Evolutionary conservation across 73 alveolate species (phyloP).

Genomic region (Uronychia binucleata): DNA sequence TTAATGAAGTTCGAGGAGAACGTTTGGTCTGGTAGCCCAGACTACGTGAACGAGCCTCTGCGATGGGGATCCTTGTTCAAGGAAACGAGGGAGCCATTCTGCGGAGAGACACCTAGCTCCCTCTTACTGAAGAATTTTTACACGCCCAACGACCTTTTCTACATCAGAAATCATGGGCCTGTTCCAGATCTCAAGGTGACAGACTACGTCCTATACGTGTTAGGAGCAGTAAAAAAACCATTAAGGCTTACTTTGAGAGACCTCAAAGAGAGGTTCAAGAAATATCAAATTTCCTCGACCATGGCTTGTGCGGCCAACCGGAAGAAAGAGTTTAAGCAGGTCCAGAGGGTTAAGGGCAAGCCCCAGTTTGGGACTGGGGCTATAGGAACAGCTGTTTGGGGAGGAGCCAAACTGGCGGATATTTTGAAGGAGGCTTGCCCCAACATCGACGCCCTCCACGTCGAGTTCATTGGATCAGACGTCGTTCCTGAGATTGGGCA

Average conservation of each 20-base stretch:
- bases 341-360: slow-evolving; percentile 58
- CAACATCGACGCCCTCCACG: slow-evolving; percentile 36
- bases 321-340: slow-evolving; percentile 54
- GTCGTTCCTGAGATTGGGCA: slow-evolving; percentile 30
- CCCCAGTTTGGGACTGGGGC: slow-evolving; percentile 70
- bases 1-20: neutral
- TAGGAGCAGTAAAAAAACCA: slow-evolving; percentile 28
- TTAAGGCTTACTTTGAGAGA: slow-evolving; percentile 22
- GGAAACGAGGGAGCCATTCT: slow-evolving; percentile 30
- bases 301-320: slow-evolving; percentile 82
- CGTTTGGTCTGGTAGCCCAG: neutral
- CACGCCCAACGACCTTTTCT: slow-evolving; percentile 59
- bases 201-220: slow-evolving; percentile 11
- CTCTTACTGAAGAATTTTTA: slow-evolving; percentile 23
- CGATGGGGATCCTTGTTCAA: neutral
- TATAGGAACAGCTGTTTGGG: slow-evolving; percentile 60
- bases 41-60: neutral
- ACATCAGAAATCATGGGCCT: slow-evolving; percentile 55
- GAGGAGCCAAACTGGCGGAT: slow-evolving; percentile 51
- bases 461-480: slow-evolving; percentile 45
- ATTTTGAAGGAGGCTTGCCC: slow-evolving; percentile 38
- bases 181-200: slow-evolving; percentile 45
- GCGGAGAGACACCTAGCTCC: slow-evolving; percentile 53
- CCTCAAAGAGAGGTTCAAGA: slow-evolving; percentile 18
- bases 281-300: slow-evolving; percentile 33